Conservation (phyloP, 2,329 filamentous ascomycete genomes). For the Myriosclerotinia duriaeana region DNA sequence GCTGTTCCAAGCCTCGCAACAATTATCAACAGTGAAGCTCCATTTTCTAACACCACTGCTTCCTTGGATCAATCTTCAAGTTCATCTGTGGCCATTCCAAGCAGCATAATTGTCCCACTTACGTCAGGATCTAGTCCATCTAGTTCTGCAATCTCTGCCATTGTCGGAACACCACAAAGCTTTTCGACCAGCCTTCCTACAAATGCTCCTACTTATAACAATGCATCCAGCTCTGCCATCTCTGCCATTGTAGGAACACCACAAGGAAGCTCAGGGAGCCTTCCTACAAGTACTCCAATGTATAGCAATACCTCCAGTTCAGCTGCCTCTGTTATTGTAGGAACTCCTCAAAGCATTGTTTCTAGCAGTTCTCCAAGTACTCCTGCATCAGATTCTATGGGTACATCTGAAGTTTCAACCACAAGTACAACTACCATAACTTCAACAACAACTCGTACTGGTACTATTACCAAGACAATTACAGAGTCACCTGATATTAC, state of each 20-base stretch:
- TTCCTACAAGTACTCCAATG: background rate
- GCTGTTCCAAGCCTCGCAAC: background rate
- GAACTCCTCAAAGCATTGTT: background rate
- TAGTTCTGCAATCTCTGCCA: background rate
- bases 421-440: conserved; percentile 13
- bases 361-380: background rate
- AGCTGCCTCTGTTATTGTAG: background rate
- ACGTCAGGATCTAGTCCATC: background rate
- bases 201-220: background rate
- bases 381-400: background rate
- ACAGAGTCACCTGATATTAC: background rate
- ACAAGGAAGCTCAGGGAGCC: background rate
- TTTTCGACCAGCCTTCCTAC: background rate
- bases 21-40: background rate
- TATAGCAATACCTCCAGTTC: background rate
- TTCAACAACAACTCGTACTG: conserved; percentile 9
- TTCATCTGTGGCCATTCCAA: background rate
- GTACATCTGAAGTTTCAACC: background rate
- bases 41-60: background rate
- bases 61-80: background rate
- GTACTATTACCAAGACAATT: background rate
- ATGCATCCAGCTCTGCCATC: background rate
- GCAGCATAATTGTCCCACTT: too few species aligned
- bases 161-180: conserved; percentile 3
- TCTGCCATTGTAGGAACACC: conserved; percentile 7